Percentiles rank a stretch among this genome's conserved stretches.
phyloP scores from a whole-genome alignment of 805 yeast species.

The Suhomyces prunicola region DNA sequence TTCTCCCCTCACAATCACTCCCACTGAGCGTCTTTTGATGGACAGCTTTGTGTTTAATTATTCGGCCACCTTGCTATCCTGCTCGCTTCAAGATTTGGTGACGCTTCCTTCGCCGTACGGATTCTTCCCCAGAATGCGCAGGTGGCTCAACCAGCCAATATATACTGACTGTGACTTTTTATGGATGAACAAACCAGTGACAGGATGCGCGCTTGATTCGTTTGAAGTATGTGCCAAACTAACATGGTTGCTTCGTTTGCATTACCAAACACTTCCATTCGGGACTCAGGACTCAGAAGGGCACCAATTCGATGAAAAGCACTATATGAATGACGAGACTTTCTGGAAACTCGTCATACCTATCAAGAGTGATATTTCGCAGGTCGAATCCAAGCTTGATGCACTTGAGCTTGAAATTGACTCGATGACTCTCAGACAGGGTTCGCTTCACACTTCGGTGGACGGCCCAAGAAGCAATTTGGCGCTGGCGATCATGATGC shows the following conservation, averaged over 20 bases:
- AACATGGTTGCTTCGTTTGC: constrained; percentile 30
- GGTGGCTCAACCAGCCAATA: constrained; percentile 33
- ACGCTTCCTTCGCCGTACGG: constrained; percentile 43
- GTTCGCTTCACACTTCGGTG: background rate
- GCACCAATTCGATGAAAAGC: constrained; percentile 1
- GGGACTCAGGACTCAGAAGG: background rate
- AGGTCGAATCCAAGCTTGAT: constrained; percentile 2
- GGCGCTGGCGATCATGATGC: constrained; percentile 10
- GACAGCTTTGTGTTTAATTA: constrained; percentile 46
- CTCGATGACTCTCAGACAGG: background rate
- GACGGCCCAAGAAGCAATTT: constrained; percentile 9
- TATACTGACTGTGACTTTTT: constrained; percentile 30
- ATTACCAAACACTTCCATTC: constrained; percentile 4
- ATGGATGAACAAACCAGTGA: constrained; percentile 44
- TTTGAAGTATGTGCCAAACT: constrained; percentile 38
- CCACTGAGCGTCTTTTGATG: constrained; percentile 35
- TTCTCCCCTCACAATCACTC: constrained; percentile 4
- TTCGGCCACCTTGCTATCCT: constrained; percentile 35
- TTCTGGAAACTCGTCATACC: constrained; percentile 10
- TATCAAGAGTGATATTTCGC: constrained; percentile 3
- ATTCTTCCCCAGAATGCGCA: constrained; percentile 26
- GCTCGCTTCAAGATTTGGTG: constrained; percentile 23
- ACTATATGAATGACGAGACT: constrained; percentile 6
- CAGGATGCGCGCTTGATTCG: constrained; percentile 36
- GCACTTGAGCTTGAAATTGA: constrained; percentile 5